These are phyloP conservation scores for Paramecium caudatum DNA, from an alignment of 73 alveolate genomes.

Conservation along the genomic window DNA sequence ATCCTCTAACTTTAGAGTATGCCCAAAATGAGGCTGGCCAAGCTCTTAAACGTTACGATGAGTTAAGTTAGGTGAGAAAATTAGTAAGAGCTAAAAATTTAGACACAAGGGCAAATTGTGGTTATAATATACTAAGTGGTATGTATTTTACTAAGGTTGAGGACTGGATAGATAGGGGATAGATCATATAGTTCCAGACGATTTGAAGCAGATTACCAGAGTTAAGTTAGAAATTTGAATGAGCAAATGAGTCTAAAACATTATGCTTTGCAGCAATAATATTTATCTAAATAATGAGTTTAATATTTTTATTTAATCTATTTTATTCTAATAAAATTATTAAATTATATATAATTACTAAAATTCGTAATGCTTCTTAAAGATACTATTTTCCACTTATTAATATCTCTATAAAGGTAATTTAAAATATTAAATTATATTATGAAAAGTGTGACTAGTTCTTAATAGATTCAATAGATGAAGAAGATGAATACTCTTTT, in stretches of 20 bases:
- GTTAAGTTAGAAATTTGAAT: background rate
- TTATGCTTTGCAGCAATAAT: conserved; percentile 25
- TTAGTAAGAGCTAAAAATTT: conserved; percentile 91
- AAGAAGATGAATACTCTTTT: too few relatives aligned
- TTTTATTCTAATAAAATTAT: too few relatives aligned
- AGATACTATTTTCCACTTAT: too few relatives aligned
- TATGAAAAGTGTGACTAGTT: too few relatives aligned
- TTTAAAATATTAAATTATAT: too few relatives aligned
- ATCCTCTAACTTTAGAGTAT: conserved; percentile 95
- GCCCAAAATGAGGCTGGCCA: conserved; percentile 94
- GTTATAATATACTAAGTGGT: conserved; percentile 96
- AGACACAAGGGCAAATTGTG: conserved; percentile 94
- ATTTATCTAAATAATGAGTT: too few relatives aligned
- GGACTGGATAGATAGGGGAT: conserved; percentile 35
- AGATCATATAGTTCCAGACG: conserved; percentile 54
- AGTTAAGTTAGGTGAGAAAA: conserved; percentile 93
- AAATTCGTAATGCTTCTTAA: too few relatives aligned
- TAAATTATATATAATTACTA: too few relatives aligned
- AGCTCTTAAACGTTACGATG: conserved; percentile 91
- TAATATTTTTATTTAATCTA: too few relatives aligned
- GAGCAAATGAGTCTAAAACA: conserved; percentile 17
- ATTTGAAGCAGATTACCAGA: background rate
- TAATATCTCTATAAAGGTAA: too few relatives aligned
- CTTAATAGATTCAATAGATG: too few relatives aligned
- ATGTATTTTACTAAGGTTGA: background rate